These are phyloP conservation scores for Melanopsichium pennsylvanicum DNA, from an alignment of 1,284 basidiomycete genomes.

Conservation along the genomic window DNA sequence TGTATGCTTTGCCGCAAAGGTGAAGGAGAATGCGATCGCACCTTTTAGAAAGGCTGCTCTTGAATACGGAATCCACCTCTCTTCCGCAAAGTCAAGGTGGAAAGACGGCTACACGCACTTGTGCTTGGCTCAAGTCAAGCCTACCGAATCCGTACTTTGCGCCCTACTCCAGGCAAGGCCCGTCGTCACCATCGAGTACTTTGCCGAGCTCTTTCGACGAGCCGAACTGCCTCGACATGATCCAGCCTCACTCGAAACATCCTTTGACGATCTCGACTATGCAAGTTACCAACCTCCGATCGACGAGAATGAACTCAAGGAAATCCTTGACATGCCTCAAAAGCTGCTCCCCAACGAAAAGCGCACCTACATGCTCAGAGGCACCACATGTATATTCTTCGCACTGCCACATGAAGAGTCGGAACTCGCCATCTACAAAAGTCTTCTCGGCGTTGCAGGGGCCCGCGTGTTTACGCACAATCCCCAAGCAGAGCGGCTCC, in stretches of 20 bases:
- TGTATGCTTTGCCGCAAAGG: constrained; percentile 37
- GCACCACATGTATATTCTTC: constrained; percentile 47
- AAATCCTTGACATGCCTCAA: constrained; percentile 15
- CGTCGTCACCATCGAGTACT: constrained; percentile 40
- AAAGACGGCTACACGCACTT: constrained; percentile 44
- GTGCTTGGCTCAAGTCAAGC: constrained; percentile 34
- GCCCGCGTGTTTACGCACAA: constrained; percentile 34
- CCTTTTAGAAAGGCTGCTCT: constrained; percentile 12
- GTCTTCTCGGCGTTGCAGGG: constrained; percentile 26
- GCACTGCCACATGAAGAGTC: constrained; percentile 26
- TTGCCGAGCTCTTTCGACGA: constrained; percentile 40
- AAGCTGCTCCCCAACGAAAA: constrained; percentile 19
- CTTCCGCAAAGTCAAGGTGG: constrained; percentile 41
- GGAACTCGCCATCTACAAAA: constrained; percentile 36
- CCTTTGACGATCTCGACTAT: constrained; percentile 27
- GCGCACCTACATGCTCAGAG: constrained; percentile 44
- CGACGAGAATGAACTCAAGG: constrained; percentile 30
- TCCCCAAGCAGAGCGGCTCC: constrained; percentile 18
- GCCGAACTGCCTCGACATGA: constrained; percentile 36
- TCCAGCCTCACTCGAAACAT: constrained; percentile 31
- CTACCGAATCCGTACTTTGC: constrained; percentile 37
- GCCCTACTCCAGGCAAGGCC: constrained; percentile 32
- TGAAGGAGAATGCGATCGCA: constrained; percentile 29
- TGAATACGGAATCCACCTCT: constrained; percentile 33
- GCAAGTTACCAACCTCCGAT: constrained; percentile 31